Conservation (phyloP, 1,284 basidiomycete species). For the Puccinia sorghi region DNA sequence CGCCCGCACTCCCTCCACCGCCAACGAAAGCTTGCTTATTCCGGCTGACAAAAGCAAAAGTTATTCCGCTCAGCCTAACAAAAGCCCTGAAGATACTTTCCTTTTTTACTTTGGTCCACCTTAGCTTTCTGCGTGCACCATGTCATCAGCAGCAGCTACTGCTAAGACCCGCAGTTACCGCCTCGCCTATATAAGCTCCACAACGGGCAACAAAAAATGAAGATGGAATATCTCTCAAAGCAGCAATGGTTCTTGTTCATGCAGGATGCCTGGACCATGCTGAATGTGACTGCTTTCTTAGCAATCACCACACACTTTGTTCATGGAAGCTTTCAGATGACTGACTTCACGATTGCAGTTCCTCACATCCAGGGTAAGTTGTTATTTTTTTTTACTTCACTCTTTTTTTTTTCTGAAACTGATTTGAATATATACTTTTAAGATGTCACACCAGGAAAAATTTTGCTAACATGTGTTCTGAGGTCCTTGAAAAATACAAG, state of each 20-base stretch:
- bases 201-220: not conserved
- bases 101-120: too few relatives aligned
- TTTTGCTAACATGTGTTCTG: slow-evolving; percentile 8
- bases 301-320: not conserved
- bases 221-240: not conserved
- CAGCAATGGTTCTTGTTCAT: not conserved
- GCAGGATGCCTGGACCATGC: not conserved
- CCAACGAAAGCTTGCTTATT: too few relatives aligned
- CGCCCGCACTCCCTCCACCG: too few relatives aligned
- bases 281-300: not conserved
- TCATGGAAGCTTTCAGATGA: not conserved
- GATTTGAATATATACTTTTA: not conserved
- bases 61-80: too few relatives aligned
- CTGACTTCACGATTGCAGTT: not conserved
- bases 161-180: too few relatives aligned
- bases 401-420: not conserved
- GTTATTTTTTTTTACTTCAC: not conserved
- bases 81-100: too few relatives aligned
- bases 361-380: slow-evolving; percentile 1
- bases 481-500: not conserved
- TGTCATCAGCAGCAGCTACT: too few relatives aligned
- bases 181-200: too few relatives aligned
- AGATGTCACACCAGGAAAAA: not conserved
- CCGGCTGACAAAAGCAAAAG: too few relatives aligned
- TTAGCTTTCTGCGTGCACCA: too few relatives aligned